Base-by-base conservation (phyloP, 495 filamentous ascomycete genomes). In the Aspergillus saccharolyticus region DNA sequence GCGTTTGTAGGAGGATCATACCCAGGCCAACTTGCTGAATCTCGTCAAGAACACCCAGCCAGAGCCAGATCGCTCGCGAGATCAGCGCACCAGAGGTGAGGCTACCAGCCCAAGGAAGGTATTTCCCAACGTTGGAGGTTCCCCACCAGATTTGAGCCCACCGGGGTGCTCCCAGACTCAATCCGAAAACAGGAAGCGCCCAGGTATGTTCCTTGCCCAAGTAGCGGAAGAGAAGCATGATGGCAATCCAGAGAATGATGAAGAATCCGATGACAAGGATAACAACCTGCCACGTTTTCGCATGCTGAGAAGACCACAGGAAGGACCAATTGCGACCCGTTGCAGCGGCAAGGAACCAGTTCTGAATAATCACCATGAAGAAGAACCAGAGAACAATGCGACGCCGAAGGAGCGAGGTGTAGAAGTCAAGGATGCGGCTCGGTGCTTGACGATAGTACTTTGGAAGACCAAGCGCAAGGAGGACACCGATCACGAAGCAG, bases 71-170 rank as follows among this genome's bases (percentile, higher is more conserved):
- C 7, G 69, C 67, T 24, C 85, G 70, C 0, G 79, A 80, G 0
- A 82, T 59, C 2, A 86, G 61, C 0, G 85, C 78, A 42, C 78
- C 77, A 5, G 70, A 73, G 4, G 80, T 62, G 0, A 78, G 71
- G 17, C 68, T 54, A 12, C 79, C 80, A 17, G 63, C 63, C 84
- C 83, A 87, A 2, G 85, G 85, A 6, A 87, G 68, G 57, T 81
- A 88, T 30, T 70, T 61, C 5, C 83, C 85, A 59, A 84, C 76
- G 33, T 76, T 76, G 0, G 78, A 81, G 0, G 76, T 79, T 16
- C 72, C 77, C 85, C 85, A 88, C 57, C 85, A 78, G 67, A 84
- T 84, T 68, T 87, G 85, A 24, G 76, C 78, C 84, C 85, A 88
- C 45, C 83, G 73, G 0, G 85, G 85, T 1, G 82, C 80, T 19